Percentiles rank a stretch among this genome's conserved stretches.
Evolutionary conservation across 345 rosid species (phyloP).

Genomic region (Populus euphratica): DNA sequence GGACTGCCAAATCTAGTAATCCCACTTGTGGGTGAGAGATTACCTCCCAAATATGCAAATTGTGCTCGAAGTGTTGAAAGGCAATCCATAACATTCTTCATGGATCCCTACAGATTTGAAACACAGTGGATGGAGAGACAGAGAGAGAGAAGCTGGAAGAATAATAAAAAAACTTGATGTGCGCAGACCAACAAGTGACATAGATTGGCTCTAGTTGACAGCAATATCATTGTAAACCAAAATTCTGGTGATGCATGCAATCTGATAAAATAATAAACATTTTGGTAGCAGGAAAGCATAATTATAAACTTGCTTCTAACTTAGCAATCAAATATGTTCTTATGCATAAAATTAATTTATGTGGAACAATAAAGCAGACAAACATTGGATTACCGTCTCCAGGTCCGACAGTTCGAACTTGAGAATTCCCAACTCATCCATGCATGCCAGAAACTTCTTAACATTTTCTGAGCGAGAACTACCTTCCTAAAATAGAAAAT

Average conservation of each 20-base stretch:
- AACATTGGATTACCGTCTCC: constrained; percentile 57
- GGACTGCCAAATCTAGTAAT: constrained; percentile 22
- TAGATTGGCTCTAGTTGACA: neutral
- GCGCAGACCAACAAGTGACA: neutral
- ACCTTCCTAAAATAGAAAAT: constrained; percentile 43
- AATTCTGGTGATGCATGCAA: neutral
- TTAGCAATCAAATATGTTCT: neutral
- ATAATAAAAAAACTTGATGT: neutral
- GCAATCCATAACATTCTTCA: constrained; percentile 50
- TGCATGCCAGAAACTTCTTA: constrained; percentile 48
- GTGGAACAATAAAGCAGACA: neutral
- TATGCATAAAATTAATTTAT: neutral
- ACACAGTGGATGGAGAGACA: neutral
- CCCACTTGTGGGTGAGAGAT: neutral
- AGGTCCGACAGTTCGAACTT: constrained; percentile 61
- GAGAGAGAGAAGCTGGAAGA: neutral
- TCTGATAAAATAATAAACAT: neutral
- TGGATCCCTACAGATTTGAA: constrained; percentile 40
- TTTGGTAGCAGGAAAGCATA: neutral
- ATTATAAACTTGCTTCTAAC: neutral
- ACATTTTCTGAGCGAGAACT: constrained; percentile 41
- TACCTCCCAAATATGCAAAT: constrained; percentile 26
- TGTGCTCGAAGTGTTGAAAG: constrained; percentile 41
- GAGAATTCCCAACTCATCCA: constrained; percentile 69
- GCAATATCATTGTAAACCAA: neutral